Conservation (phyloP, 768 basidiomycete genomes). For the Daedaleopsis nitida region DNA sequence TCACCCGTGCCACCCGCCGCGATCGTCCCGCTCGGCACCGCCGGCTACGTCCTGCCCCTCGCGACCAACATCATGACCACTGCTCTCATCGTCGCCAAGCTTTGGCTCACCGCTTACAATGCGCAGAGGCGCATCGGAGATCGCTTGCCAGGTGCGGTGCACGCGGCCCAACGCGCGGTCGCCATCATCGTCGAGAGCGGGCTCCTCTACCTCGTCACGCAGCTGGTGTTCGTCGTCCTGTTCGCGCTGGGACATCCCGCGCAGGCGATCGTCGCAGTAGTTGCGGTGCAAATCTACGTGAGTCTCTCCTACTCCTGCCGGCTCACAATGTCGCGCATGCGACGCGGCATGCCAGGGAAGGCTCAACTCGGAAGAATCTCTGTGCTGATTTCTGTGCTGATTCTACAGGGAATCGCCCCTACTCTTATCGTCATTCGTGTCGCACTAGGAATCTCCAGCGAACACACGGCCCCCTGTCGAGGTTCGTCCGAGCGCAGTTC, state of each 20-base stretch:
- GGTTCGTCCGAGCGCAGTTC: neutral
- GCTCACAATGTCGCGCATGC: too few species aligned
- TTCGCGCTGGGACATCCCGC: constrained; percentile 37
- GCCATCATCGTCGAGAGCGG: constrained; percentile 44
- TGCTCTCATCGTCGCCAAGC: constrained; percentile 40
- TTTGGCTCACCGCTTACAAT: constrained; percentile 29
- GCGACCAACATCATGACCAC: constrained; percentile 45
- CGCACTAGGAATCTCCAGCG: constrained; percentile 17
- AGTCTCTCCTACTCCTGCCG: constrained; percentile 17
- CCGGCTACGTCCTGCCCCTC: constrained; percentile 40
- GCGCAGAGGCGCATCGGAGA: constrained; percentile 2
- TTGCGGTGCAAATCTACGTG: constrained; percentile 44
- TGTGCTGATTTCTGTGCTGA: too few species aligned
- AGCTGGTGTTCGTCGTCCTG: constrained; percentile 43
- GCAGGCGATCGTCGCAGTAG: constrained; percentile 37
- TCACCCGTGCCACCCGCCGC: constrained; percentile 37
- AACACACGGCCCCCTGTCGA: constrained; percentile 1
- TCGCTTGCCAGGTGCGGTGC: constrained; percentile 13
- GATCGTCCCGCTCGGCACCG: constrained; percentile 39
- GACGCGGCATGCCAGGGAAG: too few species aligned
- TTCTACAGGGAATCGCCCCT: constrained; percentile 26
- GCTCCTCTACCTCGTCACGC: constrained; percentile 39
- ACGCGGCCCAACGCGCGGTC: constrained; percentile 25
- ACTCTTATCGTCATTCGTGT: constrained; percentile 24
- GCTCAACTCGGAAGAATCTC: too few species aligned